A percentile compares a stretch with the other conserved stretches of the same genome.
Evolutionary conservation across 169 alveolate genomes (phyloP).

Genomic region (Eimeria acervulina): DNA sequence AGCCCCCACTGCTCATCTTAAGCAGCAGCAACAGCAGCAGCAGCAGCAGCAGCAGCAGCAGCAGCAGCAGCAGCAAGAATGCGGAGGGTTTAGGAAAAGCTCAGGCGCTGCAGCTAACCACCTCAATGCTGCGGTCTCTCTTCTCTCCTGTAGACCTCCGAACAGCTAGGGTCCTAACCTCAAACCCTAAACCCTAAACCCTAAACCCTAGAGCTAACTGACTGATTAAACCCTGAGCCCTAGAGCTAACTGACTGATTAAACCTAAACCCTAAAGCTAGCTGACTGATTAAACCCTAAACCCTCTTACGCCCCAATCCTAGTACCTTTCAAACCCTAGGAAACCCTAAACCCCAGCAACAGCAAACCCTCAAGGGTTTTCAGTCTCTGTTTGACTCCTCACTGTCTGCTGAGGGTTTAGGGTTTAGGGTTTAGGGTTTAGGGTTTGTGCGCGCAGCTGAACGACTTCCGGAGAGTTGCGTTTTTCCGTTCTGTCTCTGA

Average conservation of each 20-base stretch:
- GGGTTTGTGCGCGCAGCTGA: constrained; percentile 51
- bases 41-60: constrained; percentile 12
- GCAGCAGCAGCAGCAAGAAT: not conserved
- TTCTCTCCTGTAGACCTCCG: constrained; percentile 84
- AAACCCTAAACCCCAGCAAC: no score
- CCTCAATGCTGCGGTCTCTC: constrained; percentile 81
- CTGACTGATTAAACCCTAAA: no score
- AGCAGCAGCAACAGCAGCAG: constrained; percentile 63
- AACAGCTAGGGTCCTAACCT: constrained; percentile 3
- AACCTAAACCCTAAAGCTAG: not conserved
- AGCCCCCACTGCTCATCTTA: constrained; percentile 7
- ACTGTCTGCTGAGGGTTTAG: not conserved
- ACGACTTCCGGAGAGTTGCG: constrained; percentile 86
- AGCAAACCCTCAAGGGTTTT: no score
- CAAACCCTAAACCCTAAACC: not conserved
- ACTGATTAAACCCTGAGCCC: no score
- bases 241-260: no score
- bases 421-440: not conserved
- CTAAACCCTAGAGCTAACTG: not conserved
- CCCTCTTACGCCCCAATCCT: not conserved
- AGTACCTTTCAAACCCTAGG: not conserved
- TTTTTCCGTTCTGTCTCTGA: constrained; percentile 65
- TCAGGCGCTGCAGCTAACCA: constrained; percentile 72
- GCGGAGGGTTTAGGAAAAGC: not conserved
- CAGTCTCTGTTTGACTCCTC: not conserved